Conservation (phyloP, 306 rosid genomes). For the Casuarina cunninghamiana region DNA sequence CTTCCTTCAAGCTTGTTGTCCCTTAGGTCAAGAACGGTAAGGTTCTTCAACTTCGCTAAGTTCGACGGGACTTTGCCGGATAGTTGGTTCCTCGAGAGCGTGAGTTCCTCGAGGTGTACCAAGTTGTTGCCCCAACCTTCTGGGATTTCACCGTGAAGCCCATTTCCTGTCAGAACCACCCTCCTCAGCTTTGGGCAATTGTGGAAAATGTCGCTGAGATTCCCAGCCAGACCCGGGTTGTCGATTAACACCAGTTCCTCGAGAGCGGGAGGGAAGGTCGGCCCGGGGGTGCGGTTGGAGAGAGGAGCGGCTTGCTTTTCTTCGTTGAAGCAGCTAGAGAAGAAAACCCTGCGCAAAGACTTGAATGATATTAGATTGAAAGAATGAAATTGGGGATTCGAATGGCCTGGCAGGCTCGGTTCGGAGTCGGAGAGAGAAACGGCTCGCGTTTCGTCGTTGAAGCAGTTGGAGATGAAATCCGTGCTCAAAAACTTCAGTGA, state of each 20-base stretch:
- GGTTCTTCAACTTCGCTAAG: slow-evolving; percentile 36
- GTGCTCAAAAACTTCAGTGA: slow-evolving; percentile 60
- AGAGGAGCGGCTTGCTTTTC: not conserved
- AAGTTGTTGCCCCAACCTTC: slow-evolving; percentile 1
- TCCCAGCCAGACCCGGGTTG: slow-evolving; percentile 50
- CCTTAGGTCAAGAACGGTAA: slow-evolving; percentile 67
- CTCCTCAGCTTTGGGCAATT: slow-evolving; percentile 53
- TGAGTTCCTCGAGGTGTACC: slow-evolving; percentile 57
- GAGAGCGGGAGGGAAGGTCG: slow-evolving; percentile 30
- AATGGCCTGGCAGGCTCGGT: slow-evolving; percentile 69
- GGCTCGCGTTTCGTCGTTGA: slow-evolving; percentile 44
- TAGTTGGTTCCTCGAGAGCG: slow-evolving; percentile 59
- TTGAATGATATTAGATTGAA: slow-evolving; percentile 55
- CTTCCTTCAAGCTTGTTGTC: slow-evolving; percentile 70
- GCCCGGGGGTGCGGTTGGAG: no score
- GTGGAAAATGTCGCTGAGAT: slow-evolving; percentile 33
- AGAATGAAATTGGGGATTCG: slow-evolving; percentile 52
- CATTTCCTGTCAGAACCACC: slow-evolving; percentile 57
- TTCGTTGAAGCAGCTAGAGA: slow-evolving; percentile 78
- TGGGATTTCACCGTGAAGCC: slow-evolving; percentile 51
- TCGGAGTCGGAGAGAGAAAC: slow-evolving; percentile 36
- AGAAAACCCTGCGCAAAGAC: slow-evolving; percentile 68
- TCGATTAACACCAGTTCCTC: slow-evolving; percentile 72
- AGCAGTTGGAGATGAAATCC: slow-evolving; percentile 80
- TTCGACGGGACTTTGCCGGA: slow-evolving; percentile 41